A percentile compares a stretch with the other conserved stretches of the same genome.
Conservation (phyloP, 805 yeast species). For the Suhomyces sp. region DNA sequence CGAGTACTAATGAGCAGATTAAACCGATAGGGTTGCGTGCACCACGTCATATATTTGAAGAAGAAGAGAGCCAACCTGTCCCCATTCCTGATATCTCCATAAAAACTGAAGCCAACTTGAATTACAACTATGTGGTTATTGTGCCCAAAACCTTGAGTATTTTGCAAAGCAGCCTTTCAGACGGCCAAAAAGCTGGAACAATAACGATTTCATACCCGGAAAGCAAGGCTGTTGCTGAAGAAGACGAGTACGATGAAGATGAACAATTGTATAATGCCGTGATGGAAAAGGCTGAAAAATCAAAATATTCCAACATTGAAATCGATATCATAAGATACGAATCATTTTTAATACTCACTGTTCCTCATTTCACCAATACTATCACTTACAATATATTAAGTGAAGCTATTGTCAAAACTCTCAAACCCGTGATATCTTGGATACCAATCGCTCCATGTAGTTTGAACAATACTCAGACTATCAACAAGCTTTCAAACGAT, state of each 20-base stretch:
- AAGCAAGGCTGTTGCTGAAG: slow-evolving; percentile 17
- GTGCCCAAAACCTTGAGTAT: slow-evolving; percentile 17
- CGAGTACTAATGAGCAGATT: slow-evolving; percentile 23
- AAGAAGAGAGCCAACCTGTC: slow-evolving; percentile 22
- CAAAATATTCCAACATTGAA: slow-evolving; percentile 18
- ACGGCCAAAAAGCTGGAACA: slow-evolving; percentile 14
- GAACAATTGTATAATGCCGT: slow-evolving; percentile 47
- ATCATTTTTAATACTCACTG: slow-evolving; percentile 12
- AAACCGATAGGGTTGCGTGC: slow-evolving; percentile 48
- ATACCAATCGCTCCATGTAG: slow-evolving; percentile 36
- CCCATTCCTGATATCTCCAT: slow-evolving; percentile 3
- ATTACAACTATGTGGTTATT: slow-evolving; percentile 11
- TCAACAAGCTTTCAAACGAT: slow-evolving; percentile 20
- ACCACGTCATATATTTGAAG: slow-evolving; percentile 53
- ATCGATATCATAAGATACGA: slow-evolving; percentile 22
- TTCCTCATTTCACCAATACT: slow-evolving; percentile 37
- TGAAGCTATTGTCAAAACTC: slow-evolving; percentile 15
- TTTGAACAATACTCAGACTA: slow-evolving; percentile 27
- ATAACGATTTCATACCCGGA: slow-evolving; percentile 14
- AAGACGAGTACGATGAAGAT: slow-evolving; percentile 44
- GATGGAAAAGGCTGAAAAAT: slow-evolving; percentile 15
- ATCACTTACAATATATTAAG: slow-evolving; percentile 33
- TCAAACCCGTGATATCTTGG: slow-evolving; percentile 18
- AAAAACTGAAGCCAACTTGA: neutral
- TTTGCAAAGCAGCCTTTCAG: slow-evolving; percentile 12